Conservation (phyloP, 83 land plant genomes). For the Picea abies region DNA sequence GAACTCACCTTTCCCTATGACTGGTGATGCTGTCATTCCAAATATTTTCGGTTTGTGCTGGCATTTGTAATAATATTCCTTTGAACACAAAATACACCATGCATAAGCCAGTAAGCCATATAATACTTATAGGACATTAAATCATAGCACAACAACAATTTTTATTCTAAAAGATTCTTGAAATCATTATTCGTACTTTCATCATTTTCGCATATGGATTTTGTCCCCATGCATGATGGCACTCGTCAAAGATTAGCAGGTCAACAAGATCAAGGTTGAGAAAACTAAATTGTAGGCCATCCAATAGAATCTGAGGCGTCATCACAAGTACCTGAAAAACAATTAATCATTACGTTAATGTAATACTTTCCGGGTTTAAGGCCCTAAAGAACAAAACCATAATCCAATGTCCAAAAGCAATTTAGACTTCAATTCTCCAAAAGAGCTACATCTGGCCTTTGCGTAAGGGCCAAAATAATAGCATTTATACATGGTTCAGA, state of each 20-base stretch:
- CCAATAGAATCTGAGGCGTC: conserved; percentile 89
- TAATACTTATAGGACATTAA: neutral
- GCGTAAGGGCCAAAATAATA: neutral
- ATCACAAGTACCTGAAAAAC: conserved; percentile 82
- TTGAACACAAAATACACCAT: neutral
- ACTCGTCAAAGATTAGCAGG: conserved; percentile 84
- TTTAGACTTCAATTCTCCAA: too few relatives aligned
- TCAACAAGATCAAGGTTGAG: conserved; percentile 57
- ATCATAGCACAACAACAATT: neutral
- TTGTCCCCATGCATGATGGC: conserved; percentile 82
- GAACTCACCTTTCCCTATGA: conserved; percentile 69
- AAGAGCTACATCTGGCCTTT: neutral
- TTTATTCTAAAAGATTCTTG: neutral
- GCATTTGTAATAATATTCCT: conserved; percentile 67
- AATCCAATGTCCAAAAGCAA: neutral
- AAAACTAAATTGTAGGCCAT: conserved; percentile 69
- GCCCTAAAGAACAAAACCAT: neutral
- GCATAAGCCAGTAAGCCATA: neutral
- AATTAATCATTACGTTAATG: neutral
- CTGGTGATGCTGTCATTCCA: conserved; percentile 98
- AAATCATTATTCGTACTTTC: conserved; percentile 45
- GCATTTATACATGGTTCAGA: neutral
- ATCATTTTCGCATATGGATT: conserved; percentile 90
- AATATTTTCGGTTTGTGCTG: conserved; percentile 71
- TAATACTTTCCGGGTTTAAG: neutral